Base-by-base conservation (phyloP, 106 monocot genomes). In the Acanthochlamys bracteata region DNA sequence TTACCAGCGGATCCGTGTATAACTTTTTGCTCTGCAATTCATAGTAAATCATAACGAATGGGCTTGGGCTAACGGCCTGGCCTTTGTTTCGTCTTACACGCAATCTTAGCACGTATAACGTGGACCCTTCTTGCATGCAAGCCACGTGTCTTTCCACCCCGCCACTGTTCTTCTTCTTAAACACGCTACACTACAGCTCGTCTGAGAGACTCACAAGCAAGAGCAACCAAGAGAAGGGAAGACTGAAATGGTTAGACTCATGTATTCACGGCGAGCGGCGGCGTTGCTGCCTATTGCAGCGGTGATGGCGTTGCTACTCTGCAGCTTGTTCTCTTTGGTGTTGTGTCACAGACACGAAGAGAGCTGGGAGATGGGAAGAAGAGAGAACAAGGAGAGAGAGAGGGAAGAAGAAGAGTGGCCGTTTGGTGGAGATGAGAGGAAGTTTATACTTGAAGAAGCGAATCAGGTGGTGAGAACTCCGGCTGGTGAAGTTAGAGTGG, bases 381-480 rank as follows among this genome's bases (percentile, higher is more conserved):
- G 23, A 25, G 25, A 22, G 7, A 43, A 43, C 43, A 60, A 16
- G 27, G 60, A 33, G 27, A 42, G 65, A 22, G 55, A 69, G 43
- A 3, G 55, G 2, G 27, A 25, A 22, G 63, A 41, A n/a, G 45
- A 46, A 51, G 60, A 51, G 10, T 20, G 20, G 12, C 20, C 55
- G 1, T 55, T 61, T 1, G 61, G 61, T 53, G 63, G 19, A 39
- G 26, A 41, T 6, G 54, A 16, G 24, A 43, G 60, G 24, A 24
- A 58, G 60, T 88, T 88, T 56, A 16, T 77, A 6, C 10, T 88
- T 59, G 77, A 72, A 20, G 46, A 78, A 25, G 67, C 57, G 2
- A 74, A 78, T 61, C 33, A 66, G 53, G 77, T 83, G 70, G 77
- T 83, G 66, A 82, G 66, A 61, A 74, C 83, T 15, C 80, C 79